phyloP scores from a whole-genome alignment of 2,329 filamentous ascomycete species.

The Byssoonygena ceratinophila region DNA sequence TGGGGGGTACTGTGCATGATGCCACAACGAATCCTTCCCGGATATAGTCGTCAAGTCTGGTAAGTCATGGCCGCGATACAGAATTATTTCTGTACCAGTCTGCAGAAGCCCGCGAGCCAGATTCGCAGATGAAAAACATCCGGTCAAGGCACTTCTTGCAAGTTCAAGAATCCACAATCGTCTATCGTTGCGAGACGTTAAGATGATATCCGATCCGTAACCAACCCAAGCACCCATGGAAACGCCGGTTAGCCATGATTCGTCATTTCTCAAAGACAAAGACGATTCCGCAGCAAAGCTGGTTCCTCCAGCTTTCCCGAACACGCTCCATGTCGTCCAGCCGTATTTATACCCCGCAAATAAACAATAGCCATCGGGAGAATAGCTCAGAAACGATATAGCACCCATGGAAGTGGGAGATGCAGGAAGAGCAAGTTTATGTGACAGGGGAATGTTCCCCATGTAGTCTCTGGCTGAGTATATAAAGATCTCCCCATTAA shows the following conservation, averaged over 20 bases:
- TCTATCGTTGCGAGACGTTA: constrained; percentile 61
- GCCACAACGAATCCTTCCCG: constrained; percentile 88
- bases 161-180: constrained; percentile 82
- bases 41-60: constrained; percentile 85
- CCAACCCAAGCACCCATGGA: constrained; percentile 74
- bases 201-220: constrained; percentile 72
- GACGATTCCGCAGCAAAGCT: constrained; percentile 64
- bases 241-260: constrained; percentile 76
- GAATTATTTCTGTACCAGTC: constrained; percentile 75
- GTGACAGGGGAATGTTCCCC: constrained; percentile 81
- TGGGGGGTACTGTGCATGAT: constrained; percentile 75
- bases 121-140: constrained; percentile 85
- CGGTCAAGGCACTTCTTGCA: constrained; percentile 83
- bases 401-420: constrained; percentile 58
- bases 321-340: constrained; percentile 96
- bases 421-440: constrained; percentile 60
- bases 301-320: constrained; percentile 76
- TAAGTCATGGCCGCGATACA: constrained; percentile 87
- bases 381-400: constrained; percentile 69
- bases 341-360: constrained; percentile 88
- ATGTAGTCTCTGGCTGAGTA: constrained; percentile 89
- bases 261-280: constrained; percentile 56
- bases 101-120: constrained; percentile 80
- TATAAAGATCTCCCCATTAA: constrained; percentile 68
- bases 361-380: constrained; percentile 89